Conservation (phyloP, 2,329 filamentous ascomycete genomes). For the Apiospora phragmitis region DNA sequence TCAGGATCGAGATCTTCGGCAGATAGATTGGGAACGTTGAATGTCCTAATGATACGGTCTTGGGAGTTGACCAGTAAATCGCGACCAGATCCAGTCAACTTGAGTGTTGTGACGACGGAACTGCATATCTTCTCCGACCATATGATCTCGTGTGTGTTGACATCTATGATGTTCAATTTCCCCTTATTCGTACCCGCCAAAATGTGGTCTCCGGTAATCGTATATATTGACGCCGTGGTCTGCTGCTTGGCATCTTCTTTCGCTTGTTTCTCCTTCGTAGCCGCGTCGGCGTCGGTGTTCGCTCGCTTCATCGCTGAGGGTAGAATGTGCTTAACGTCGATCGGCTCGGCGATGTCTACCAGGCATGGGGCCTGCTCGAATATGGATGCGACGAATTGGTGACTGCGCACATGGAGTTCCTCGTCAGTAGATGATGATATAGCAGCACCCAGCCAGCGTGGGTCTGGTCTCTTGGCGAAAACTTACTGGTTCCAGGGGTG, state of each 20-base stretch:
- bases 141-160: conserved; percentile 76
- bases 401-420: conserved; percentile 43
- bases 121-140: conserved; percentile 87
- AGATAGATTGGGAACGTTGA: conserved; percentile 79
- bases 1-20: conserved; percentile 73
- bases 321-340: conserved; percentile 73
- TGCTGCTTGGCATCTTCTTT: conserved; percentile 93
- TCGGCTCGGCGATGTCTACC: conserved; percentile 72
- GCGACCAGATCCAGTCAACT: conserved; percentile 80
- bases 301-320: conserved; percentile 80
- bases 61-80: conserved; percentile 91
- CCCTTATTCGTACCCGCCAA: conserved; percentile 93
- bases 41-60: conserved; percentile 91
- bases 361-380: conserved; percentile 92
- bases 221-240: conserved; percentile 91
- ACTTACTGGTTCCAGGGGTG: conserved; percentile 85
- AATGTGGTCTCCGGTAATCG: conserved; percentile 81
- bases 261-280: conserved; percentile 76
- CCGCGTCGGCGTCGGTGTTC: conserved; percentile 67
- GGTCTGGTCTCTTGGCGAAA: neutral
- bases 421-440: neutral
- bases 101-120: conserved; percentile 84
- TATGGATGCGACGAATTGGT: conserved; percentile 84
- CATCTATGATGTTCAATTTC: conserved; percentile 93
- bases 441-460: neutral